A percentile compares a stretch with the other conserved stretches of the same genome.
These are phyloP conservation scores for Penicillium sp. DNA, from an alignment of 2,329 filamentous ascomycete genomes.

Conservation along the genomic window DNA sequence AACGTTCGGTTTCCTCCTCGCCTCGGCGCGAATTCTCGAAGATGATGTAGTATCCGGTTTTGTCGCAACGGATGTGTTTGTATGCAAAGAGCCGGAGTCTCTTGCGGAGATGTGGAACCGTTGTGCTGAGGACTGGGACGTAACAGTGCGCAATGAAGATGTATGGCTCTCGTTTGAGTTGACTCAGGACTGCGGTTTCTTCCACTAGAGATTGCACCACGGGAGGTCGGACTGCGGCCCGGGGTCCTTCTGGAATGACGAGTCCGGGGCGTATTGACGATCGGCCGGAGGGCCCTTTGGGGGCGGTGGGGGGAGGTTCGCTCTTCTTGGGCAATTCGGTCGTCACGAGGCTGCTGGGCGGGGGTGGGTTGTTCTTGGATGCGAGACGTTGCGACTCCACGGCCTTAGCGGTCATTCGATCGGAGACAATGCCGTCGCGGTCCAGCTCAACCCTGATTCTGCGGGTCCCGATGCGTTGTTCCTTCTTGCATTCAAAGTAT, in stretches of 20 bases:
- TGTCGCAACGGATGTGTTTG: conserved; percentile 79
- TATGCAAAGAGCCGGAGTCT: conserved; percentile 80
- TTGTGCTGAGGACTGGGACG: conserved; percentile 83
- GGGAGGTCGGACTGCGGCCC: conserved; percentile 36
- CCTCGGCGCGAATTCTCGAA: conserved; percentile 79
- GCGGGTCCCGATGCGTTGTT: conserved; percentile 75
- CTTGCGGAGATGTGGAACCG: conserved; percentile 86
- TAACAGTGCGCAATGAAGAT: conserved; percentile 85
- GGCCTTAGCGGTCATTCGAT: conserved; percentile 72
- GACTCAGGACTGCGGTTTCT: conserved; percentile 64
- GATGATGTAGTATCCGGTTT: conserved; percentile 86
- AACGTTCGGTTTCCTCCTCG: conserved; percentile 77
- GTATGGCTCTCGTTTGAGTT: conserved; percentile 79
- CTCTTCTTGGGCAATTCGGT: conserved; percentile 48
- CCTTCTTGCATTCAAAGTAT: conserved; percentile 70
- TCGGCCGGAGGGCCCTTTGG: conserved; percentile 75
- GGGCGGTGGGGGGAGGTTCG: conserved; percentile 78
- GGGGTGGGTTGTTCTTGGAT: conserved; percentile 33
- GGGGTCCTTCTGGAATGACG: conserved; percentile 42
- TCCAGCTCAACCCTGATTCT: conserved; percentile 84
- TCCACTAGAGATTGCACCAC: conserved; percentile 60
- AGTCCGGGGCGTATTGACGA: conserved; percentile 38
- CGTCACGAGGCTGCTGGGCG: conserved; percentile 32
- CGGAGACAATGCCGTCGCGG: conserved; percentile 81
- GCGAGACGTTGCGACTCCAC: conserved; percentile 68